Conservation (phyloP, 2,329 filamentous ascomycete genomes). For the Lachnellula occidentalis region DNA sequence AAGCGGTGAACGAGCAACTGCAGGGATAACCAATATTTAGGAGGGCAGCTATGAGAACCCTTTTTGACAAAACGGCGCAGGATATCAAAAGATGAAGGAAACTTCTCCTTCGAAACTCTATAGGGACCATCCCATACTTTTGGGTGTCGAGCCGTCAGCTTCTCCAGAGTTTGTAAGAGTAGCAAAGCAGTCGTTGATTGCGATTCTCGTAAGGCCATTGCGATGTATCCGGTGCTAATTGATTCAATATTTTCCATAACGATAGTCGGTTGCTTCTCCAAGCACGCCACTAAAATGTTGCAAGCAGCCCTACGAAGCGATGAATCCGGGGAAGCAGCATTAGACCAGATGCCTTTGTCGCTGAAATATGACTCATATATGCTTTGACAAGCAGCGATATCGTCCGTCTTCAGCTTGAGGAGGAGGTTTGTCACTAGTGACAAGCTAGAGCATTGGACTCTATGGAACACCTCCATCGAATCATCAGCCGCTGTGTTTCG, state of each 20-base stretch:
- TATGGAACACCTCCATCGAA: constrained; percentile 75
- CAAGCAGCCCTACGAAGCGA: constrained; percentile 47
- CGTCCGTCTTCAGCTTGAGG: constrained; percentile 41
- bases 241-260: constrained; percentile 45
- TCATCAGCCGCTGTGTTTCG: constrained; percentile 80
- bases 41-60: constrained; percentile 73
- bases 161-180: constrained; percentile 60
- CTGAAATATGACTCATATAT: constrained; percentile 60
- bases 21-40: constrained; percentile 68
- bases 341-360: constrained; percentile 57
- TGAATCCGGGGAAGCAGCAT: constrained; percentile 57
- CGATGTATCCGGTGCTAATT: constrained; percentile 58
- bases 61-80: constrained; percentile 71
- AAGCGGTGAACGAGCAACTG: constrained; percentile 53
- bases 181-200: constrained; percentile 72
- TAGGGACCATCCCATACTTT: constrained; percentile 60
- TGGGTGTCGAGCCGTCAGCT: constrained; percentile 59
- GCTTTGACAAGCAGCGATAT: constrained; percentile 54
- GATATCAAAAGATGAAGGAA: constrained; percentile 44
- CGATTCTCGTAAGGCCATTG: constrained; percentile 64
- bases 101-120: constrained; percentile 49
- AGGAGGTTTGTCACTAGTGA: constrained; percentile 51
- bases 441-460: constrained; percentile 58
- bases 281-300: constrained; percentile 44
- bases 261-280: constrained; percentile 42